Evolutionary conservation across 257 asterid genomes (phyloP).

Genomic region (Solanum bulbocastanum): DNA sequence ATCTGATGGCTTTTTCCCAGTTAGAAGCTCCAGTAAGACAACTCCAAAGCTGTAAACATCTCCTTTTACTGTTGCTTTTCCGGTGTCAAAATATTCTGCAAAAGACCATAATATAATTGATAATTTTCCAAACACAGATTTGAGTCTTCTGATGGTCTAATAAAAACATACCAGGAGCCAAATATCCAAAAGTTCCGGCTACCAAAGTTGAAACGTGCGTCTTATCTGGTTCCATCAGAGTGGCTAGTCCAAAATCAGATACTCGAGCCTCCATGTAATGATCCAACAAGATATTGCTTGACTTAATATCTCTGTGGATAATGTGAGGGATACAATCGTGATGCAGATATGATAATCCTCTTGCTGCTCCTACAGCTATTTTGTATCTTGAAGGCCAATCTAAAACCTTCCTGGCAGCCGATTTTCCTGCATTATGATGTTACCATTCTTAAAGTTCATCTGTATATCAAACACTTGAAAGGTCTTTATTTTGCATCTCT

Average conservation of each 20-base stretch:
- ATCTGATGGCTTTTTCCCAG: slow-evolving; percentile 72
- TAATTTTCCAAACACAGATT: not conserved
- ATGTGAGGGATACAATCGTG: slow-evolving; percentile 89
- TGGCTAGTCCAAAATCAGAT: slow-evolving; percentile 87
- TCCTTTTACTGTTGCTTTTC: slow-evolving; percentile 82
- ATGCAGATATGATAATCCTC: slow-evolving; percentile 83
- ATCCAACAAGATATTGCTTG: slow-evolving; percentile 78
- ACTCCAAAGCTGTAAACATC: slow-evolving; percentile 94
- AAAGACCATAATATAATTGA: slow-evolving; percentile 2
- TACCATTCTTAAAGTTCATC: not conserved
- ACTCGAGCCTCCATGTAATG: slow-evolving; percentile 63
- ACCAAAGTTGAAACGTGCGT: slow-evolving; percentile 84
- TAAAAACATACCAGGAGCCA: slow-evolving; percentile 63
- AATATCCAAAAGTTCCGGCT: slow-evolving; percentile 89
- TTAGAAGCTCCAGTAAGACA: slow-evolving; percentile 78
- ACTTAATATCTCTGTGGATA: slow-evolving; percentile 79
- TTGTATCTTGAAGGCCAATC: slow-evolving; percentile 71
- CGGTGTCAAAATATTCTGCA: slow-evolving; percentile 84
- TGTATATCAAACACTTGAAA: not conserved
- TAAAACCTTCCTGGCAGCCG: slow-evolving; percentile 35
- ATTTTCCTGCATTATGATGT: slow-evolving; percentile 41
- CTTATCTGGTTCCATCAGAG: slow-evolving; percentile 68
- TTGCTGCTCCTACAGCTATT: slow-evolving; percentile 83
- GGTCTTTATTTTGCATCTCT: not conserved
- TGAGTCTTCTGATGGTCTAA: not conserved